phyloP scores from a whole-genome alignment of 805 yeast species.

The Priceomyces melissophilus region DNA sequence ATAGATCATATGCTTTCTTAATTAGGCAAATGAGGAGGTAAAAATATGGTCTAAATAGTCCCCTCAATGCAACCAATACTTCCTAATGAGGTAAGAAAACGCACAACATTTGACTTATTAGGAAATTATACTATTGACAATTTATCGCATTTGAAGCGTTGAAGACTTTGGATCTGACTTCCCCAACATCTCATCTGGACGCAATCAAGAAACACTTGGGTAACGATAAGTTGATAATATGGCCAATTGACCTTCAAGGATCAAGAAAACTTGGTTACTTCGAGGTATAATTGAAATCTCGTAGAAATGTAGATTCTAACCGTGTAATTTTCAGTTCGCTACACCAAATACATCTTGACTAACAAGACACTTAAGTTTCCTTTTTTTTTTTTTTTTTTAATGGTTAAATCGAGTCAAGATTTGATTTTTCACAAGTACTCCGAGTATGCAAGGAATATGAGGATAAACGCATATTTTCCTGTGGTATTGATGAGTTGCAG shows the following conservation, averaged over 20 bases:
- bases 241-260: no score
- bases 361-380: no score
- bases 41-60: constrained; percentile 5
- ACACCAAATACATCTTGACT: no score
- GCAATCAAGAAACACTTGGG: no score
- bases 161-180: no score
- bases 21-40: constrained; percentile 8
- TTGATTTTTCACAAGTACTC: not conserved
- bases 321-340: no score
- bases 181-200: no score
- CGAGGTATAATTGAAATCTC: no score
- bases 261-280: no score
- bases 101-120: constrained; percentile 1
- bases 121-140: not conserved
- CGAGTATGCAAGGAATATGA: constrained; percentile 2
- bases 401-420: not conserved
- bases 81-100: constrained; percentile 5
- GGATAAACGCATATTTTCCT: not conserved
- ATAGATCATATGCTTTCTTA: constrained; percentile 3
- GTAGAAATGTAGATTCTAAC: no score
- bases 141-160: not conserved
- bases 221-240: no score
- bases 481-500: constrained; percentile 2
- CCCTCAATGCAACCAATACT: constrained; percentile 7
- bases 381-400: not conserved